These are phyloP conservation scores for Reutealis trisperma DNA, from an alignment of 345 rosid genomes.

Conservation along the genomic window DNA sequence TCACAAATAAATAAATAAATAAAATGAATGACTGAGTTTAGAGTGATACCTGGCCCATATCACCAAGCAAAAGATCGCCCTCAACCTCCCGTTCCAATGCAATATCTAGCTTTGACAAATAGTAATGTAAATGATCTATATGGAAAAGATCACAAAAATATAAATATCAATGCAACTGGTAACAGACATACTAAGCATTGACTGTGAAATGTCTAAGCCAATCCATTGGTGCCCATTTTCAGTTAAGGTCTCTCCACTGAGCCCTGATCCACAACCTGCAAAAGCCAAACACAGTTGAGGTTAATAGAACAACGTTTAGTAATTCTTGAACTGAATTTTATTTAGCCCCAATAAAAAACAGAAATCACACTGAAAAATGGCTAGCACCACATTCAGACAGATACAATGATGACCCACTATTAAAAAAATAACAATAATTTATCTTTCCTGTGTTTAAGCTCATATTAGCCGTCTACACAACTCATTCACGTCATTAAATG, in stretches of 20 bases:
- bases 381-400: too few relatives aligned
- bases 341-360: background rate
- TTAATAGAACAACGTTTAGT: background rate
- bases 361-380: too few relatives aligned
- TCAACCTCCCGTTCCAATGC: slow-evolving; percentile 87
- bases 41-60: slow-evolving; percentile 87
- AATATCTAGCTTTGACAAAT: slow-evolving; percentile 45
- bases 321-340: background rate
- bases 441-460: too few relatives aligned
- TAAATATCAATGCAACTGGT: background rate
- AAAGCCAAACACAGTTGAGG: slow-evolving; percentile 2
- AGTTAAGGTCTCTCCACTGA: slow-evolving; percentile 86
- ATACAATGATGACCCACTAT: background rate
- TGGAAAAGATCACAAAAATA: background rate
- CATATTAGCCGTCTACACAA: background rate
- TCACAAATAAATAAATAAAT: background rate
- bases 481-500: background rate
- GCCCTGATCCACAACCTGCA: slow-evolving; percentile 92
- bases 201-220: slow-evolving; percentile 82
- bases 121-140: background rate
- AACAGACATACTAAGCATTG: slow-evolving; percentile 73
- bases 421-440: background rate
- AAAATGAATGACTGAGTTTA: background rate
- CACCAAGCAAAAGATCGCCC: slow-evolving; percentile 89
- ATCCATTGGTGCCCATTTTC: slow-evolving; percentile 87